Conservation (phyloP, 306 rosid genomes). For the Psophocarpus tetragonolobus region DNA sequence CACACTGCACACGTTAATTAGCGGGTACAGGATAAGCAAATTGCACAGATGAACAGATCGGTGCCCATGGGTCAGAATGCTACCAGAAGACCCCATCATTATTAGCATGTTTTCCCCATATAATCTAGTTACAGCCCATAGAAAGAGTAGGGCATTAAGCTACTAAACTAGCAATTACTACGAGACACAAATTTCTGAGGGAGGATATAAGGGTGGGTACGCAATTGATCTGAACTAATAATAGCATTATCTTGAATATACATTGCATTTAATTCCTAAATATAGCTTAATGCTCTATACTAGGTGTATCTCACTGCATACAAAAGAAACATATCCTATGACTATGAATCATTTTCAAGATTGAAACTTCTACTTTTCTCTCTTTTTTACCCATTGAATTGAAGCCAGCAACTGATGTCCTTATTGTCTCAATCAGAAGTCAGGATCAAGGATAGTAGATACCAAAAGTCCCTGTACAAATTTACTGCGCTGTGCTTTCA, state of each 20-base stretch:
- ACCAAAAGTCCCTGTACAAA: constrained; percentile 61
- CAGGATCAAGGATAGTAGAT: constrained; percentile 55
- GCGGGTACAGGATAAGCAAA: background rate
- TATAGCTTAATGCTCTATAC: constrained; percentile 28
- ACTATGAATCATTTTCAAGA: constrained; percentile 24
- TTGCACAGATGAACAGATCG: background rate
- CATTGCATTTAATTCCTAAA: constrained; percentile 37
- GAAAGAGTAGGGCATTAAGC: background rate
- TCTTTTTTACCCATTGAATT: background rate
- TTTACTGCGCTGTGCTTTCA: constrained; percentile 54
- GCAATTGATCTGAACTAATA: constrained; percentile 12
- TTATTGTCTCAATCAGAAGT: constrained; percentile 42
- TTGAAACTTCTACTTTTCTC: background rate
- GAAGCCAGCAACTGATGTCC: constrained; percentile 17
- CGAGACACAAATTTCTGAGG: background rate
- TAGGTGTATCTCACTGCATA: constrained; percentile 19
- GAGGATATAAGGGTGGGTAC: background rate
- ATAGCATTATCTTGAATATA: constrained; percentile 19
- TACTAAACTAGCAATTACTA: background rate
- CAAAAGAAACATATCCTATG: constrained; percentile 17
- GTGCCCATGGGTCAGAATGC: background rate
- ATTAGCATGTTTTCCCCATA: background rate
- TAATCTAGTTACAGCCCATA: background rate
- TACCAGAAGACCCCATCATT: background rate
- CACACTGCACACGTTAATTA: background rate